Conservation (phyloP, 768 basidiomycete species). For the Phaeotremella skinneri region DNA sequence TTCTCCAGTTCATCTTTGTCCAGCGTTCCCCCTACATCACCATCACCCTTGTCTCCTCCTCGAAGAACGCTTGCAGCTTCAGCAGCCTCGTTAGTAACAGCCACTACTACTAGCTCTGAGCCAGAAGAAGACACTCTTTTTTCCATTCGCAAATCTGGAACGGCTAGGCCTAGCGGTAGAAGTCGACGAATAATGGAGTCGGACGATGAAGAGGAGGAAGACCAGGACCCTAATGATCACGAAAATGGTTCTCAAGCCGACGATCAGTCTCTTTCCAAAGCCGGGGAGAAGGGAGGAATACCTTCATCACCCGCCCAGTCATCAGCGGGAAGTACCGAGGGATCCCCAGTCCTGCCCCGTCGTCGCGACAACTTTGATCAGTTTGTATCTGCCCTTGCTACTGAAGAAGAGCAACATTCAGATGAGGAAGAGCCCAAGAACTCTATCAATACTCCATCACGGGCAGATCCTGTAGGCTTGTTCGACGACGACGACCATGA, state of each 20-base stretch:
- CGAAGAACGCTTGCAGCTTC: neutral
- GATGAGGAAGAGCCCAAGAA: neutral
- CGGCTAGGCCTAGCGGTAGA: conserved; percentile 6
- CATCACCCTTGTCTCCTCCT: conserved; percentile 9
- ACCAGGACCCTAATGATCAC: conserved; percentile 2
- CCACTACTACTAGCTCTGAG: conserved; percentile 12
- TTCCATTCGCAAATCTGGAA: conserved; percentile 22
- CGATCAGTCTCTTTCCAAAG: too few relatives aligned
- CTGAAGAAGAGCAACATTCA: neutral
- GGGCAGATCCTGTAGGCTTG: neutral
- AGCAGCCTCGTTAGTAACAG: neutral
- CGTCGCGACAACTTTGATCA: neutral
- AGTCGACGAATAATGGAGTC: conserved; percentile 12
- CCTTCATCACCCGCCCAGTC: neutral
- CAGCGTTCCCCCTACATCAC: conserved; percentile 11
- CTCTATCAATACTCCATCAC: neutral
- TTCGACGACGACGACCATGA: neutral
- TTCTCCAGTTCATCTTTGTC: conserved; percentile 9
- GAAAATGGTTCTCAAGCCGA: neutral
- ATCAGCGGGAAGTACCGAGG: neutral
- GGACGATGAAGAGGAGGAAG: conserved; percentile 25
- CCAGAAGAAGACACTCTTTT: conserved; percentile 18
- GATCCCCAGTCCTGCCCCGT: neutral
- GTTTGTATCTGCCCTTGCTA: neutral
- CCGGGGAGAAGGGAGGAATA: too few relatives aligned